Percentiles rank a stretch among this genome's conserved stretches.
Conservation (phyloP, 1,284 basidiomycete genomes). For the Inonotus hispidus region DNA sequence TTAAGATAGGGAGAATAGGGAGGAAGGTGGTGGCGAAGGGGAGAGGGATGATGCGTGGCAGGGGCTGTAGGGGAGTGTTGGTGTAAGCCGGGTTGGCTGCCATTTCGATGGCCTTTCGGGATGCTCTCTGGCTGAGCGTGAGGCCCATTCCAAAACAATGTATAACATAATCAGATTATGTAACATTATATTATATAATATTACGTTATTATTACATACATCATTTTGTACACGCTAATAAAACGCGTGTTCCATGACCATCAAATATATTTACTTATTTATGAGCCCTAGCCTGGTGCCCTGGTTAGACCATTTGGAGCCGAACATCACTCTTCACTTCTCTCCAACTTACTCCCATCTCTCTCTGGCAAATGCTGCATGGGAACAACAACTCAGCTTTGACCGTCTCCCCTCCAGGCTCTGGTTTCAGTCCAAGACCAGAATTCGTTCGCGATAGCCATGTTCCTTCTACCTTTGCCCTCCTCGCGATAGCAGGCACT, state of each 20-base stretch:
- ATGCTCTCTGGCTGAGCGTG: neutral
- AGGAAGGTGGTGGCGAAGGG: slow-evolving; percentile 13
- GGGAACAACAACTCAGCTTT: slow-evolving; percentile 13
- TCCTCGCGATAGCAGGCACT: slow-evolving; percentile 59
- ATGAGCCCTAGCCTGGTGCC: neutral
- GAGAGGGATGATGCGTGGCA: slow-evolving; percentile 16
- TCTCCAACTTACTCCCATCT: neutral
- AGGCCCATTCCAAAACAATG: neutral
- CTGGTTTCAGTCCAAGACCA: slow-evolving; percentile 54
- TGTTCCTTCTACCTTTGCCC: slow-evolving; percentile 54
- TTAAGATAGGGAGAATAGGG: neutral
- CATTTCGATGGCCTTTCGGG: slow-evolving; percentile 2
- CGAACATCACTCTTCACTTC: neutral
- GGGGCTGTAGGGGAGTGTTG: slow-evolving; percentile 22
- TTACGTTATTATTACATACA: neutral
- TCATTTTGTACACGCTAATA: neutral
- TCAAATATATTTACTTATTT: neutral
- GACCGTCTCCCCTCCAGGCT: slow-evolving; percentile 24
- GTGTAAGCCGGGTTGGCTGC: slow-evolving; percentile 20
- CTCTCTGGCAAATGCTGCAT: slow-evolving; percentile 10
- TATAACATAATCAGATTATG: neutral
- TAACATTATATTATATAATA: neutral
- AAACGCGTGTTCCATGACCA: neutral
- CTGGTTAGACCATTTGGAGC: neutral
- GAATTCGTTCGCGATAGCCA: slow-evolving; percentile 60